Base-by-base conservation (phyloP, 179 eudicot genomes). In the Spinacia oleracea region DNA sequence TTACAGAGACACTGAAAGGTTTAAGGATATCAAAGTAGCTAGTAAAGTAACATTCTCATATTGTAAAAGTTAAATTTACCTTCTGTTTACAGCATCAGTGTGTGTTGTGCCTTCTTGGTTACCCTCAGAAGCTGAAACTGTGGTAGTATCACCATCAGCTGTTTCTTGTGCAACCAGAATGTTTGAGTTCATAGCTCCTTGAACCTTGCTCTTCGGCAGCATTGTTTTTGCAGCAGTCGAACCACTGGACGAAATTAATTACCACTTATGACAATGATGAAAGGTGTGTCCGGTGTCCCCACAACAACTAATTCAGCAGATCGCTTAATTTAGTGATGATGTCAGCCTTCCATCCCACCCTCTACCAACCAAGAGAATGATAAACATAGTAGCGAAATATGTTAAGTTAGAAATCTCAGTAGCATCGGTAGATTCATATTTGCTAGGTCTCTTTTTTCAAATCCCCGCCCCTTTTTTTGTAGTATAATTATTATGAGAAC, bases 181-280 rank as follows among this genome's bases (percentile, higher is more conserved):
- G 76, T 77, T 89, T 58, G 88, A 87, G 79, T 73, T 72, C 40
- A 63, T 72, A 34, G 68, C 71, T 69, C 64, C 76, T 73, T 81
- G 78, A 70, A 63, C 83, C 75, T 77, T 84, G 83, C 76, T 72
- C 66, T 73, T 77, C 55, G 35, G 76, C 78, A 74, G 34, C 34
- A 43, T 43, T 74, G 80, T 67, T 51, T 79, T 83, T 72, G 70
- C 82, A 80, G 53, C 78, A 51, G 78, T 78, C 56, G 82, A 70
- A 70, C 75, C 84, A 74, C 94, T 90, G 90, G 77, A 86, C 83
- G 76, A 79, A 48, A 67, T 77, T 67, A 79, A 78, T 2, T 50
- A 55, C 53, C 4, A 43, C 58, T 59, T 75, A 25, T 29, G 48
- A 15, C 45, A 55, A 76, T 31, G 74, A 77, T 23, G 23, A 3